Conservation (phyloP, 2,329 filamentous ascomycete genomes). For the Phyllosticta paracitricarpa region DNA sequence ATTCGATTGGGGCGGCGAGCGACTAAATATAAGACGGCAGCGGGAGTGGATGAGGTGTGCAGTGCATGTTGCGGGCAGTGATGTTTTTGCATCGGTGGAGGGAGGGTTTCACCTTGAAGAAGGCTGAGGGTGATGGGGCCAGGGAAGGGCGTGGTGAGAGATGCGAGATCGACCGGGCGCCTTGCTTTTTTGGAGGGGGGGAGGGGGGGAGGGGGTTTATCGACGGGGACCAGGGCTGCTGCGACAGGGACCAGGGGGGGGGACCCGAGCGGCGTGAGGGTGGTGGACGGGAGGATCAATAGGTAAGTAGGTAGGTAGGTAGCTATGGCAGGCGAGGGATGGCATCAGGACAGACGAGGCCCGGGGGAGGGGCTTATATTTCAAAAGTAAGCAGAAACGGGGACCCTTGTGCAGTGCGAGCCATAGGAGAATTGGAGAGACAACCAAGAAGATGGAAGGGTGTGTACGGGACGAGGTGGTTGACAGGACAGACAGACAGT, state of each 20-base stretch:
- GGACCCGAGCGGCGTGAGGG: neutral
- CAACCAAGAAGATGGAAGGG: too few species aligned
- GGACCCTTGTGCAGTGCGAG: neutral
- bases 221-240: too few species aligned
- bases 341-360: neutral
- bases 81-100: neutral
- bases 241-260: too few species aligned
- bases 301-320: too few species aligned
- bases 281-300: neutral
- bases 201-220: too few species aligned
- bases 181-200: constrained; percentile 3
- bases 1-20: constrained; percentile 6
- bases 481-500: neutral
- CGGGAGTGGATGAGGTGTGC: constrained; percentile 4
- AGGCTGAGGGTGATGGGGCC: neutral
- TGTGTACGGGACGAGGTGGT: neutral
- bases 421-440: neutral
- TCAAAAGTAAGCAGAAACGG: neutral
- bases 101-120: neutral
- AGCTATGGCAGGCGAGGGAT: neutral
- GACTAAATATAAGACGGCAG: constrained; percentile 11
- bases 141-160: neutral
- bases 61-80: constrained; percentile 5
- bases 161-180: constrained; percentile 9
- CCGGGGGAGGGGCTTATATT: neutral